phyloP scores from a whole-genome alignment of 78 protist genomes.

The Pigoraptor vietnamica region DNA sequence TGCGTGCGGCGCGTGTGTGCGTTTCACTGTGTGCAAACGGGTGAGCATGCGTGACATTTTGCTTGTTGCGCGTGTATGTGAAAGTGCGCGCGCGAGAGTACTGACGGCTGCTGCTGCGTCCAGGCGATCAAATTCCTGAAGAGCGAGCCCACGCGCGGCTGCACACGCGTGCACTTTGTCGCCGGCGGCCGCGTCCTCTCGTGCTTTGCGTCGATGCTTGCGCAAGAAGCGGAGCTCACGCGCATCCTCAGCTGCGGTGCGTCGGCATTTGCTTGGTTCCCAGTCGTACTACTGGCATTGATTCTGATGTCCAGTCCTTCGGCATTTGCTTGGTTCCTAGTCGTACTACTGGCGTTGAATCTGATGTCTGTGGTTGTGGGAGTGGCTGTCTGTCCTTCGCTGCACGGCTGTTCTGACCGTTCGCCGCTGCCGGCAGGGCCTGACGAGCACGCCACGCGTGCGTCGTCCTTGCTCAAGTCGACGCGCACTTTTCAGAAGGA shows the following conservation, averaged over 20 bases:
- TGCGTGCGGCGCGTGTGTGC: not conserved
- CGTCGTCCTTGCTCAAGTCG: not conserved
- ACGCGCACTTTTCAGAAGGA: not conserved
- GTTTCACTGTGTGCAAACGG: not conserved
- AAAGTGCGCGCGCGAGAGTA: no score
- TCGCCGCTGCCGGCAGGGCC: no score
- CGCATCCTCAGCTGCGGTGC: not conserved
- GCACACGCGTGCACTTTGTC: not conserved
- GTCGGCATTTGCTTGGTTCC: not conserved
- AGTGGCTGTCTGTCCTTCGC: not conserved
- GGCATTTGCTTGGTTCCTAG: not conserved
- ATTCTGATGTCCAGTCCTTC: no score
- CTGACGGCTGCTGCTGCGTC: no score
- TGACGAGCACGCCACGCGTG: not conserved
- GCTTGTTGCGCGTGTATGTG: not conserved
- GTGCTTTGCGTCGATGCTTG: not conserved
- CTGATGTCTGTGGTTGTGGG: not conserved
- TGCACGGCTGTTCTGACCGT: not conserved
- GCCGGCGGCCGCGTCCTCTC: not conserved
- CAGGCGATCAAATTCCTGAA: not conserved
- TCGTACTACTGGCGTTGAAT: not conserved
- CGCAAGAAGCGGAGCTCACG: not conserved
- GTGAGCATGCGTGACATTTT: not conserved
- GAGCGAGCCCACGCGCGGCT: not conserved
- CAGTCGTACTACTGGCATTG: not conserved